Evolutionary conservation across 2,329 filamentous ascomycete genomes (phyloP), one percentile per base, ranked within the genome.

Genomic region (Diaporthe citri): DNA sequence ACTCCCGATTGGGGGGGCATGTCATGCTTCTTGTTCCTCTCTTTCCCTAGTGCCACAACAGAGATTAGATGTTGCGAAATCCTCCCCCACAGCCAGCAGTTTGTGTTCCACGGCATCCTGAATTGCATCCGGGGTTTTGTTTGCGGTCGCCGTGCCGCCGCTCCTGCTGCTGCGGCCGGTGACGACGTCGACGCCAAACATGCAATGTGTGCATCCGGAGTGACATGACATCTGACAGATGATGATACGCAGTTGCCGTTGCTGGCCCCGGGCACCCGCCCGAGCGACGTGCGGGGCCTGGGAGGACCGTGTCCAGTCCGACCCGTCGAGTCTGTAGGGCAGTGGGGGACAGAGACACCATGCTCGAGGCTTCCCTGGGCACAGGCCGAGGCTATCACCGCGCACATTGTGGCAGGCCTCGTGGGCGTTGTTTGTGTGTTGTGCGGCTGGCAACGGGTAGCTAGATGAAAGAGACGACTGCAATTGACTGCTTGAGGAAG

Each of bases 171-270:
- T 59, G 56, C 59, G 15, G 20, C 64, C 46, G 64, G 46, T 39
- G 64, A 67, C 62, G 43, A 52, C 31, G 62, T 67, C 46, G 62
- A 25, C 43, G 62, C 43, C 31, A 46, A 51, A 10, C 31, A 39
- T 34, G 60, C 43, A 67, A 67, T 67, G 22, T 36, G 31, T 39
- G 64, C 34, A 52, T 20, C 46, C 34, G 46, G 64, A 51, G 46
- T 36, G 64, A 67, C 64, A 52, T 67, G 64, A 67, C 64, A 67
- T n/a, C 31, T 67, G 64, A 67, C 64, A 67, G 62, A 25, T 67
- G 48, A 36, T 36, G 10, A 20, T 36, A 20, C 7, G 28, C 62
- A 67, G 41, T 31, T 1, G 28, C 43, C 28, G 7, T 13, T 36
- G 20, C 13, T 51, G 31, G 31, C 31, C 12, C 64, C 34, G 31